Evolutionary conservation across 495 filamentous ascomycete species (phyloP).

Genomic region (Daldinia vernicosa): DNA sequence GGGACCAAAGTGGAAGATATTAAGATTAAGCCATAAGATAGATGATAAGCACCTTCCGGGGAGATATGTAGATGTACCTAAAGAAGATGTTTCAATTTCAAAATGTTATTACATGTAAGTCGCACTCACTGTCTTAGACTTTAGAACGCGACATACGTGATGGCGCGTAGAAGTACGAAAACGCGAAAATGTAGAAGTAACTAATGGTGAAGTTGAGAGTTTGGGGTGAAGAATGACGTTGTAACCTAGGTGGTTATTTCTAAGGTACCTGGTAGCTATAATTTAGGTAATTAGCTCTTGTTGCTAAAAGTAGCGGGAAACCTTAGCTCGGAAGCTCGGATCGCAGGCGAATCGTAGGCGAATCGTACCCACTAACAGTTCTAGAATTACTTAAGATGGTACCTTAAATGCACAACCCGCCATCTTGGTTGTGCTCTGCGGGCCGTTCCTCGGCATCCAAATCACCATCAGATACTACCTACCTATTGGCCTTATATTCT

Average conservation of each 20-base stretch:
- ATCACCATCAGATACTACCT: not conserved
- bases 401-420: not conserved
- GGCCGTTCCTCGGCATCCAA: slow-evolving; percentile 3
- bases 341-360: not conserved
- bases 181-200: too few species aligned
- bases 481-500: not conserved
- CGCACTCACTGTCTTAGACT: too few species aligned
- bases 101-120: too few species aligned
- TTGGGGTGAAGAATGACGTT: not conserved
- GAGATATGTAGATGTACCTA: not conserved
- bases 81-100: not conserved
- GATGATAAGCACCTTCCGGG: slow-evolving; percentile 3
- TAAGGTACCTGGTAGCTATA: too few species aligned
- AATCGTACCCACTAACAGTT: not conserved
- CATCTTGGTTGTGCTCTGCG: not conserved
- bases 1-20: not conserved
- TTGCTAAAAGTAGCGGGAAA: not conserved
- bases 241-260: not conserved
- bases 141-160: not conserved
- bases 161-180: not conserved
- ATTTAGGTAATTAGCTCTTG: not conserved
- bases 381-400: not conserved
- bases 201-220: not conserved
- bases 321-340: not conserved
- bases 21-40: not conserved